Conservation (phyloP, 495 filamentous ascomycete species). For the Penicillium soppii region DNA sequence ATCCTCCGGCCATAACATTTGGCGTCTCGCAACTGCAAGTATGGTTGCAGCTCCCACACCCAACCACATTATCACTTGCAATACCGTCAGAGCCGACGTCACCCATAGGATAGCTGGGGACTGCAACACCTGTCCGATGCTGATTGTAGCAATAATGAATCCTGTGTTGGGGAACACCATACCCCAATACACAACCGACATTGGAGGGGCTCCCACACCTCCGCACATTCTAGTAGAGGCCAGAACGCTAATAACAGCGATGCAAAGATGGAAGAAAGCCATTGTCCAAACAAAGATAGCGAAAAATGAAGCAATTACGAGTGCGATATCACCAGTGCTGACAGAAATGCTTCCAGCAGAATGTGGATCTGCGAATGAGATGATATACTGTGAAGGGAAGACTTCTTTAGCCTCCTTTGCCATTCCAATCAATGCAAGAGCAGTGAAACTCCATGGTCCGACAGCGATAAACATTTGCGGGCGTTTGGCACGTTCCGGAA, state of each 20-base stretch:
- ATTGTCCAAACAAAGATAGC: slow-evolving; percentile 60
- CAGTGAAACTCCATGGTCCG: slow-evolving; percentile 60
- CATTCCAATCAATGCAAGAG: slow-evolving; percentile 56
- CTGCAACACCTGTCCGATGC: slow-evolving; percentile 31
- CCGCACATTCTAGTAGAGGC: slow-evolving; percentile 10
- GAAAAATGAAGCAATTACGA: slow-evolving; percentile 40
- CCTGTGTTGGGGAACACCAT: slow-evolving; percentile 36
- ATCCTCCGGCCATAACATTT: neutral
- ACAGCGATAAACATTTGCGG: slow-evolving; percentile 65
- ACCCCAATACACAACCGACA: slow-evolving; percentile 28
- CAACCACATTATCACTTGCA: neutral
- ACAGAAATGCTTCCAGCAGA: neutral
- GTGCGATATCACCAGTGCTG: slow-evolving; percentile 28
- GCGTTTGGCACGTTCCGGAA: slow-evolving; percentile 38
- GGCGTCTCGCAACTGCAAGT: neutral
- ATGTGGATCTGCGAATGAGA: neutral
- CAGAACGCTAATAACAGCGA: slow-evolving; percentile 32
- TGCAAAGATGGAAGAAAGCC: slow-evolving; percentile 62
- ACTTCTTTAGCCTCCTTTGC: slow-evolving; percentile 31
- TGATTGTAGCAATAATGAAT: slow-evolving; percentile 31
- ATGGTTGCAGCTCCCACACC: neutral
- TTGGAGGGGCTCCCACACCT: slow-evolving; percentile 1
- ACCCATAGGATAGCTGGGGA: slow-evolving; percentile 33
- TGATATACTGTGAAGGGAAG: slow-evolving; percentile 21
- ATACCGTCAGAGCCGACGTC: slow-evolving; percentile 12